Conservation (phyloP, 495 filamentous ascomycete genomes). For the Penicillium verhagenii region DNA sequence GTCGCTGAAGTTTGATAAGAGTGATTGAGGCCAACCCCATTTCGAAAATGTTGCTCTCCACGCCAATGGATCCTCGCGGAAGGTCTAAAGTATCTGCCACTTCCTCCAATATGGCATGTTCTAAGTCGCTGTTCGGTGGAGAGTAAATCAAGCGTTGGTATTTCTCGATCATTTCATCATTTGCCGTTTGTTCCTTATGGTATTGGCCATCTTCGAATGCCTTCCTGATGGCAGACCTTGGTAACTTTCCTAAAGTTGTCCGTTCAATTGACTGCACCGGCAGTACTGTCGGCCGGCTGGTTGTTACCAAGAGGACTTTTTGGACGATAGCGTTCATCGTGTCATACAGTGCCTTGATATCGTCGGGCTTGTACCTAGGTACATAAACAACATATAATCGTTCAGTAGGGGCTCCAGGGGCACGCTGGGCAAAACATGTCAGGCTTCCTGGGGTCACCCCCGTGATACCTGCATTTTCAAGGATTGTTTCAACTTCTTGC, state of each 20-base stretch:
- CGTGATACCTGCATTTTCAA: not conserved
- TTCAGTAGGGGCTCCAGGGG: constrained; percentile 31
- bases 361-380: constrained; percentile 14
- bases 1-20: no score
- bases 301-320: constrained; percentile 10
- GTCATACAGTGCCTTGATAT: constrained; percentile 2
- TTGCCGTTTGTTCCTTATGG: not conserved
- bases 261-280: not conserved
- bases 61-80: no score
- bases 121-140: no score
- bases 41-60: no score
- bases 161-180: not conserved
- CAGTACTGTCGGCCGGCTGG: not conserved
- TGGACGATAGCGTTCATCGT: constrained; percentile 7
- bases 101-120: no score
- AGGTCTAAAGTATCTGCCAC: no score
- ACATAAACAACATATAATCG: constrained; percentile 35
- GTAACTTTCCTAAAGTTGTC: not conserved
- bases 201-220: not conserved
- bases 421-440: not conserved
- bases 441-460: not conserved
- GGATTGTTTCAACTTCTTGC: not conserved
- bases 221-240: not conserved
- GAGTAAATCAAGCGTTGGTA: no score
- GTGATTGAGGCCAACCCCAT: no score